Evolutionary conservation across 2,329 filamentous ascomycete species (phyloP).

Genomic region (Ophiostoma montium): DNA sequence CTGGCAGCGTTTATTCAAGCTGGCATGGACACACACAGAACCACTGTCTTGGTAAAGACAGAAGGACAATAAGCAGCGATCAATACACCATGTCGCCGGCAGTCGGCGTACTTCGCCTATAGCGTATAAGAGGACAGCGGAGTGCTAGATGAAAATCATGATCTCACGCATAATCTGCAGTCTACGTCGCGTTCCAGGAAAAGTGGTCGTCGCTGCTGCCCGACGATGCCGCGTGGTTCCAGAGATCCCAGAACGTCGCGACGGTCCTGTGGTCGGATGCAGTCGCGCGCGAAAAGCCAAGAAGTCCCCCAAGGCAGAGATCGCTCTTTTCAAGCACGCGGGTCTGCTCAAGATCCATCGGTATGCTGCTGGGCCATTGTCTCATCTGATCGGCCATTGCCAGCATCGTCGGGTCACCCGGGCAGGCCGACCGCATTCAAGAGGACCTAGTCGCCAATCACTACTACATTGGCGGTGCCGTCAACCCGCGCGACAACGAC

Average conservation of each 20-base stretch:
- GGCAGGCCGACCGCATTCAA: constrained; percentile 43
- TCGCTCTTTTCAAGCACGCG: constrained; percentile 27
- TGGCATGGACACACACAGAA: too few relatives aligned
- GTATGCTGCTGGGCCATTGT: constrained; percentile 53
- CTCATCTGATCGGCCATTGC: constrained; percentile 49
- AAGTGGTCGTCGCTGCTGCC: constrained; percentile 23
- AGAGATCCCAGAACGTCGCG: constrained; percentile 26
- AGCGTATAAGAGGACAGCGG: too few relatives aligned
- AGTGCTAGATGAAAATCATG: too few relatives aligned
- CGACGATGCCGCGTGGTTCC: constrained; percentile 23
- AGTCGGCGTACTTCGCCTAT: too few relatives aligned
- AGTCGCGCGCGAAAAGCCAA: constrained; percentile 21
- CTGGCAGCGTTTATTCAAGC: too few relatives aligned
- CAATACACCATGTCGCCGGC: too few relatives aligned
- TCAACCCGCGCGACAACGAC: constrained; percentile 51
- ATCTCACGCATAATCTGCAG: constrained; percentile 14
- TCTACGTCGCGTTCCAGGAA: constrained; percentile 23
- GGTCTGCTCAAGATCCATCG: constrained; percentile 31
- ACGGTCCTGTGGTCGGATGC: constrained; percentile 22
- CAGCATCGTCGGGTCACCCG: constrained; percentile 42
- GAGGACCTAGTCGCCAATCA: constrained; percentile 47
- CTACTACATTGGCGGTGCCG: constrained; percentile 50
- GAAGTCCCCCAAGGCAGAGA: constrained; percentile 26
- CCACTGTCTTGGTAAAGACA: too few relatives aligned
- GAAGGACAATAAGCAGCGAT: too few relatives aligned